Base-by-base conservation (phyloP, 2,329 filamentous ascomycete species). In the Coleophoma cylindrospora region DNA sequence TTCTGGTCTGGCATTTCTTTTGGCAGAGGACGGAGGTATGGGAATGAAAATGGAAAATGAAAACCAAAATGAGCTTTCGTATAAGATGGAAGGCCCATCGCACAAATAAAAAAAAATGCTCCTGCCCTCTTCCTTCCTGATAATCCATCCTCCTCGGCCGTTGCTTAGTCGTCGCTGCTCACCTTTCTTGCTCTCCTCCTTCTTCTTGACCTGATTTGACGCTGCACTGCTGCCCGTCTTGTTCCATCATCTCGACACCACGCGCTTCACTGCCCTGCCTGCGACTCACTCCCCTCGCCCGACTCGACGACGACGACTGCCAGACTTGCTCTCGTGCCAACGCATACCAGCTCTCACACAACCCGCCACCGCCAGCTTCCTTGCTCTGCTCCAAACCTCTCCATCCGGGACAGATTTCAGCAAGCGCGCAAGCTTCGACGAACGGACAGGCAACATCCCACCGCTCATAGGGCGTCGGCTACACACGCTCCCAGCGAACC, bases 31-130 rank as follows among this genome's bases (percentile, higher is more conserved):
- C 27, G 27, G 27, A 27, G 27, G 27, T 27, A 27, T 27, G 27
- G 27, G 27, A 27, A 27, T 27, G 27, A 27, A 27, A 27, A 27
- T 27, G 27, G 27, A 27, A 27, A 27, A 27, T 27, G 27, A 27
- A 27, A 27, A 27, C 27, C 3, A 27, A 27, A 27, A 27, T 27
- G 27, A 3, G 27, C 50, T 47, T 19, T 59, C 54, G 55, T 62
- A 62, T 64, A 63, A 64, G 60, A 64, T 52, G 61, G 46, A 47
- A 27, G 27, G 59, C 60, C 61, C 58, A 61, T 59, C 55, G 44
- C 53, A 56, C 46, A 46, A 43, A 50, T 43, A 51, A 51, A 54
- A 46, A 54, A 17, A 47, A 45, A 46, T n/a, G 48, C 40, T 40
- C 51, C 43, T 43, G 40, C 37, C 49, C 47, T 51, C 54, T 22